Conservation (phyloP, 805 yeast species). For the Isabelozyma rhagii region DNA sequence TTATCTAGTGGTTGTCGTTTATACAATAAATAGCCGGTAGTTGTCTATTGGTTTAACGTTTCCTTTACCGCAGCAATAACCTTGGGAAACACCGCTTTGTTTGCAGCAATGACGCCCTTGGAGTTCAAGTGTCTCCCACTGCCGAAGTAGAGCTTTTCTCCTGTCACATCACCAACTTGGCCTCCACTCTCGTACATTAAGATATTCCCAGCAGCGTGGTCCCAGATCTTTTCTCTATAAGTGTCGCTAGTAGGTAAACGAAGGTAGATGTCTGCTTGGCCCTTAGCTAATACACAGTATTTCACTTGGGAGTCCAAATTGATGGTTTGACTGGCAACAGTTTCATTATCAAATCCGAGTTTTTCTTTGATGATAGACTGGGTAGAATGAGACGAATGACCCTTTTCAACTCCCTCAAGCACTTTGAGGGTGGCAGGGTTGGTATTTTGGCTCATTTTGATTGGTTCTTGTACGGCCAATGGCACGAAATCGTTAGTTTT, state of each 20-base stretch:
- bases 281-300: slow-evolving; percentile 86
- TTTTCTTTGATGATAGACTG: slow-evolving; percentile 70
- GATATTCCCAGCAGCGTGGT: slow-evolving; percentile 94
- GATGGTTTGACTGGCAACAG: slow-evolving; percentile 59
- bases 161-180: slow-evolving; percentile 77
- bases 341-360: slow-evolving; percentile 46
- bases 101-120: slow-evolving; percentile 91
- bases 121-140: slow-evolving; percentile 77
- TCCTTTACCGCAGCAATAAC: slow-evolving; percentile 48
- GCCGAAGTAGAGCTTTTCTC: slow-evolving; percentile 75
- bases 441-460: slow-evolving; percentile 51
- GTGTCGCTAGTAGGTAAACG: slow-evolving; percentile 75
- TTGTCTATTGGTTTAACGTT: slow-evolving; percentile 13
- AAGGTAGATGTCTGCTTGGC: slow-evolving; percentile 88
- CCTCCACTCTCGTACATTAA: slow-evolving; percentile 92
- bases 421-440: slow-evolving; percentile 55
- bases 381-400: slow-evolving; percentile 88
- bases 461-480: slow-evolving; percentile 29
- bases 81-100: slow-evolving; percentile 41
- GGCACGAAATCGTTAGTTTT: slow-evolving; percentile 29
- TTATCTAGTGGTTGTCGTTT: no score
- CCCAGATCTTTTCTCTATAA: slow-evolving; percentile 96
- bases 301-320: slow-evolving; percentile 95
- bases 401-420: slow-evolving; percentile 92
- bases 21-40: no score